These are phyloP conservation scores for Cryptococcus depauperatus DNA, from an alignment of 1,284 basidiomycete genomes.

Conservation along the genomic window DNA sequence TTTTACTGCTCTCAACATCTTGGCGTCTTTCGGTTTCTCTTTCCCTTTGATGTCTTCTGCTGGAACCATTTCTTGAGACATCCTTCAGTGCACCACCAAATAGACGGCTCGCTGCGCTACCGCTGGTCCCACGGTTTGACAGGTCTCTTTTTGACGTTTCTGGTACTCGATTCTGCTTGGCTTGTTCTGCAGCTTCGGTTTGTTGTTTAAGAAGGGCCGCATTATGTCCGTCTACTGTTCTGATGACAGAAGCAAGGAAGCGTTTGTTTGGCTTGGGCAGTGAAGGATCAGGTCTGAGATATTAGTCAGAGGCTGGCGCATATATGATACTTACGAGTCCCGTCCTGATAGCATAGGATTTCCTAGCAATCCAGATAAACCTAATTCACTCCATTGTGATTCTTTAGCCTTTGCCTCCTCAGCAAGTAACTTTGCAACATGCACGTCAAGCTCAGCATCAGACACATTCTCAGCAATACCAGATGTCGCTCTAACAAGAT, in stretches of 20 bases:
- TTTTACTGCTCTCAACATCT: conserved; percentile 24
- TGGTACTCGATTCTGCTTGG: conserved; percentile 43
- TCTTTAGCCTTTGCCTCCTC: conserved; percentile 85
- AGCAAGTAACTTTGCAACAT: conserved; percentile 78
- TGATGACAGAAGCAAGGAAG: conserved; percentile 77
- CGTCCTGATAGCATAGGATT: conserved; percentile 47
- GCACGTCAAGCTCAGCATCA: conserved; percentile 76
- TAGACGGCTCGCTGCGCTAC: conserved; percentile 20
- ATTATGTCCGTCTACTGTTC: conserved; percentile 86
- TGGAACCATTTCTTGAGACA: conserved; percentile 9
- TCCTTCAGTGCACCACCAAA: conserved; percentile 36
- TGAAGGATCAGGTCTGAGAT: conserved; percentile 35
- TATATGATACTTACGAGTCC: conserved; percentile 52
- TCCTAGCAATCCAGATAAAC: conserved; percentile 37
- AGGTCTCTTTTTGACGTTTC: neutral
- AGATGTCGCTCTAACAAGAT: conserved; percentile 69
- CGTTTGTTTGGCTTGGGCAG: conserved; percentile 81
- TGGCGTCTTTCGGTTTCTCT: conserved; percentile 24
- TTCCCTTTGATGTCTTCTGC: neutral
- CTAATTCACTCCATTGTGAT: conserved; percentile 47
- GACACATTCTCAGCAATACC: conserved; percentile 57
- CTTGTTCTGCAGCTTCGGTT: conserved; percentile 62
- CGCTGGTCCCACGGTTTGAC: neutral
- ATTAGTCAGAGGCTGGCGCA: neutral
- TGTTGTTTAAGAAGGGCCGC: conserved; percentile 69